Evolutionary conservation across 2,329 filamentous ascomycete genomes (phyloP).

Genomic region (Cytospora piceicola): DNA sequence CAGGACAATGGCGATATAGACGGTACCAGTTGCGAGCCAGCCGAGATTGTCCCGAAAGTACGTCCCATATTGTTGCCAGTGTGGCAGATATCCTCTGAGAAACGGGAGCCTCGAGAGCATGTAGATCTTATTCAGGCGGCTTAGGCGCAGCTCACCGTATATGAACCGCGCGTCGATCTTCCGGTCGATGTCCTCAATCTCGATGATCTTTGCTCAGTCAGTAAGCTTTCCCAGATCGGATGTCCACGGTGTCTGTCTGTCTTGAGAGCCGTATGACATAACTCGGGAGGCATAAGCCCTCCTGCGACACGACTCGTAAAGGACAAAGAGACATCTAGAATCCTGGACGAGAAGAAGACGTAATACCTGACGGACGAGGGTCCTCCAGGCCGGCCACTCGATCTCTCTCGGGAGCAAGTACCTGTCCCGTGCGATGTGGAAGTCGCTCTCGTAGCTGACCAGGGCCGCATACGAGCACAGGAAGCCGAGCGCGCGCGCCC

Average conservation of each 20-base stretch:
- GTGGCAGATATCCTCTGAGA: slow-evolving; percentile 33
- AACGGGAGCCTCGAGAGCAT: slow-evolving; percentile 20
- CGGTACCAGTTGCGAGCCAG: slow-evolving; percentile 44
- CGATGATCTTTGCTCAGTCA: too few species aligned
- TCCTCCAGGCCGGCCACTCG: slow-evolving; percentile 46
- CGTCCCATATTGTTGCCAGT: slow-evolving; percentile 41
- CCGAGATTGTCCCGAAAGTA: slow-evolving; percentile 50
- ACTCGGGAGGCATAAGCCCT: too few species aligned
- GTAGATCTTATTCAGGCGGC: slow-evolving; percentile 39
- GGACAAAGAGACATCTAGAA: too few species aligned
- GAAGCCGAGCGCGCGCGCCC: slow-evolving; percentile 43
- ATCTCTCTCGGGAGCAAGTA: slow-evolving; percentile 42
- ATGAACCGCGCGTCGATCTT: slow-evolving; percentile 40
- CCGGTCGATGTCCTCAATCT: slow-evolving; percentile 36
- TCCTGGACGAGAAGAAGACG: too few species aligned
- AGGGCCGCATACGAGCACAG: slow-evolving; percentile 45
- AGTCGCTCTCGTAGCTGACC: slow-evolving; percentile 44
- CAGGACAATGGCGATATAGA: slow-evolving; percentile 50
- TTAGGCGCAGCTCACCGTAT: slow-evolving; percentile 46
- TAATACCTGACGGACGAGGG: slow-evolving; percentile 34
- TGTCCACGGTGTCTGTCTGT: too few species aligned
- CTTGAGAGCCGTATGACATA: too few species aligned
- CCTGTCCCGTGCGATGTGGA: slow-evolving; percentile 42
- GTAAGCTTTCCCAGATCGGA: too few species aligned
- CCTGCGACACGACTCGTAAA: too few species aligned